phyloP scores from a whole-genome alignment of 768 basidiomycete species.

The Xerocomellus amylosporus region DNA sequence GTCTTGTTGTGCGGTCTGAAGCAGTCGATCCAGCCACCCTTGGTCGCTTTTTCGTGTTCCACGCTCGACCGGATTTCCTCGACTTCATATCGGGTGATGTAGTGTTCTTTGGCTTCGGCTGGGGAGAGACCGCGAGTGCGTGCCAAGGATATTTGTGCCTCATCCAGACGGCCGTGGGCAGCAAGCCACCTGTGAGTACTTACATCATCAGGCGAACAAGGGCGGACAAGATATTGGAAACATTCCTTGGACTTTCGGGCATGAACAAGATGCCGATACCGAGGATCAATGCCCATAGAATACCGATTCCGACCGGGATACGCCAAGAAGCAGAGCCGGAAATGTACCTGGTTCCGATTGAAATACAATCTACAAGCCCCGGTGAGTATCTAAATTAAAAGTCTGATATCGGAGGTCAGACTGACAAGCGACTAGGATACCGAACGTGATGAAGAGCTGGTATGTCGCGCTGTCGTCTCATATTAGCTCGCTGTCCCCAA shows the following conservation, averaged over 20 bases:
- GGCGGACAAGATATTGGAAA: neutral
- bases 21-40: conserved; percentile 61
- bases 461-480: conserved; percentile 40
- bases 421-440: conserved; percentile 64
- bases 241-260: conserved; percentile 51
- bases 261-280: conserved; percentile 25
- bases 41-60: conserved; percentile 27
- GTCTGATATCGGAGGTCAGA: conserved; percentile 2
- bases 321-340: neutral
- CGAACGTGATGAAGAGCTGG: conserved; percentile 67
- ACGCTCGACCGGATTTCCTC: conserved; percentile 55
- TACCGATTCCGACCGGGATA: neutral
- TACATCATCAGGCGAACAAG: neutral
- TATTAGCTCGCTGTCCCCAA: neutral
- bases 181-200: neutral
- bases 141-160: conserved; percentile 30
- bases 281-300: conserved; percentile 28
- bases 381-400: neutral
- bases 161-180: neutral
- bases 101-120: neutral
- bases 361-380: conserved; percentile 21
- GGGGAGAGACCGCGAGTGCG: conserved; percentile 46
- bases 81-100: conserved; percentile 43
- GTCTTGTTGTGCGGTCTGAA: neutral
- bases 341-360: neutral